Evolutionary conservation across 345 rosid species (phyloP), one percentile per base, ranked within the genome.

Genomic region (Arabis hirsuta): DNA sequence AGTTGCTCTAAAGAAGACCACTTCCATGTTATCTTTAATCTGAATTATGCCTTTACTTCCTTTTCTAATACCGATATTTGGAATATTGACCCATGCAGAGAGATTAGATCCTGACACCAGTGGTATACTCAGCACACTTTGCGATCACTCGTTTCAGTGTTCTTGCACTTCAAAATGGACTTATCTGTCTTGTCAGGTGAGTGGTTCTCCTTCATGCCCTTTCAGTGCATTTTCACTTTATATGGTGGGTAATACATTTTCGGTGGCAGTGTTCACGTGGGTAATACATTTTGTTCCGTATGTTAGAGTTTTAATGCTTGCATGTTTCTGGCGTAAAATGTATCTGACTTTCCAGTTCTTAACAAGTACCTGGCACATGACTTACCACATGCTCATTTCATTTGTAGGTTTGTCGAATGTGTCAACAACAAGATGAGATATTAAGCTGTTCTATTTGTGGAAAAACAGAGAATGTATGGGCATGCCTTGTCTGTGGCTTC

Each of bases 121-220:
- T 29, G 99, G 96, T 46, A 85, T 95, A 67, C 83, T 84, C 12
- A 87, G 92, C 65, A 87, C 96, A 3, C 83, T 85, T 29, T 91
- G 98, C 83, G 98, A 95, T 78, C 98, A 95, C 82, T 91, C 99
- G 10, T 95, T 91, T 82, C 93, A 88, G 44, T 95, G 99, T 68
- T 85, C 88, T 0, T 91, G 99, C 81, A 88, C 92, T 77, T 86
- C 96, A 4, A 95, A 91, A 72, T 91, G 99, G 99, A 95, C 97
- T 41, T 83, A 85, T 54, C 78, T 91, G 73, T 95, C 99, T 39
- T 95, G 98, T 82, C 96, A 83, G 85, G 96, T 91, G 69, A 80
- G 83, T 67, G 46, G 9, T 60, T 65, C 38, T 71, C 9, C 32
- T 32, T 27, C 12, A 38, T 9, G n/a, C 48, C 53, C 41, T 55